Evolutionary conservation across 129 eudicot species (phyloP), one percentile per base, ranked within the genome.

Genomic region (Helichrysum umbraculigerum): DNA sequence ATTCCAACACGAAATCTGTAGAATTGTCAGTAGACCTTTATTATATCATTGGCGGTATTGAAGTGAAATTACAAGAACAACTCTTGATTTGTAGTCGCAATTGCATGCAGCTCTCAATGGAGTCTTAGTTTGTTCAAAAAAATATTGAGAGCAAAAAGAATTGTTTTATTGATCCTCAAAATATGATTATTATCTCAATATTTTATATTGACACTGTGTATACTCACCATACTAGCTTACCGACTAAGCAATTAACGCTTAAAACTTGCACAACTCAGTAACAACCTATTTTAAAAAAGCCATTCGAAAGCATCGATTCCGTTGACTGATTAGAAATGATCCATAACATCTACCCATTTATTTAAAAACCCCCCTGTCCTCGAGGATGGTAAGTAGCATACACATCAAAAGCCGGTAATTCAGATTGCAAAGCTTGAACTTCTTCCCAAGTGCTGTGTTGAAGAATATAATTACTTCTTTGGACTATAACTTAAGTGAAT

Each of bases 21-120:
- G 58, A 66, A 35, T 32, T 44, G 22, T 66, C 56, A 51, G 42
- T 75, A 64, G 44, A 75, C 52, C 66, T 41, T 25, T 41, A 21
- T 30, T 47, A 64, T 56, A 39, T 44, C 12, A 44, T 11, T 44
- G 52, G 17, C 1, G 17, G 52, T 11, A 12, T 44, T 44, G 5
- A 44, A 44, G 16, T 44, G 52, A 44, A 44, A 11, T 44, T 44
- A 44, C 52, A 44, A 44, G 17, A 44, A 3, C 17, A 44, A 44
- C 17, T 44, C 16, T 44, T 14, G 52, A 39, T 44, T 44, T 11
- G 17, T 11, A 44, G 14, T 44, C 52, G 0, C 52, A 44, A 44
- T 12, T 14, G 52, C 3, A 44, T 44, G 52, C 52, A 12, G 14
- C 52, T 44, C 52, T 44, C 5, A 44, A 14, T 44, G 2, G 52